Evolutionary conservation across 2,329 filamentous ascomycete genomes (phyloP), one percentile per base, ranked within the genome.

Genomic region (Microthyrium microscopicum): DNA sequence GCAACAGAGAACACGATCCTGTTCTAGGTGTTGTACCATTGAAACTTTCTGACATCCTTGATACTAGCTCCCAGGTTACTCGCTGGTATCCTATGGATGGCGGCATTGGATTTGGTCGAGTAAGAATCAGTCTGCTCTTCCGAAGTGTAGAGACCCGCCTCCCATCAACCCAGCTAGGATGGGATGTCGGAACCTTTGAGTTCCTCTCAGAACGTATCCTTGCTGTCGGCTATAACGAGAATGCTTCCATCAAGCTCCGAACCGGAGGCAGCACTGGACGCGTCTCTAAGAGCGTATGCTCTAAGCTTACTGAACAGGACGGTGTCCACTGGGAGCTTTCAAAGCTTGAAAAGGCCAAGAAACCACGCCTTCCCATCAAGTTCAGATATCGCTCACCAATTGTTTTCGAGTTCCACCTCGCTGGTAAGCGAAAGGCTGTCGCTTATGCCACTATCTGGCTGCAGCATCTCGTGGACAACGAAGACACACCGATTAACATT

Each of bases 41-140:
- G 38, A 89, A 84, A 51, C 55, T 95, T 0, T 80, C 81, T 0
- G 83, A 94, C 31, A 68, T 94, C n/a, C 62, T 98, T 16, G 74
- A 87, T 45, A 91, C 77, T 1, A 78, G 74, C 42, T 92, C 83
- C 28, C 83, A 95, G 52, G 68, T 76, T 35, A 91, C 84, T 3
- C 66, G 84, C 39, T 94, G 85, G 84, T 95, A 94, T 51, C 87
- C 89, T n/a, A 67, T 98, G 0, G 85, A 93, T 48, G 89, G 87
- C 16, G 89, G 89, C 8, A 76, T 95, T 41, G 60, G 89, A 1
- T 95, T 89, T 42, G 89, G 89, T 25, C 77, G 87, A 5, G 68
- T 92, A 39, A 77, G 85, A 26, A 78, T 98, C 43, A 92, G 83
- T 1, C 56, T 95, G 3, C 66, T 95, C 3, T 93, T 94, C 69